Conservation (phyloP, 805 yeast genomes). For the Pichia cabralensis region DNA sequence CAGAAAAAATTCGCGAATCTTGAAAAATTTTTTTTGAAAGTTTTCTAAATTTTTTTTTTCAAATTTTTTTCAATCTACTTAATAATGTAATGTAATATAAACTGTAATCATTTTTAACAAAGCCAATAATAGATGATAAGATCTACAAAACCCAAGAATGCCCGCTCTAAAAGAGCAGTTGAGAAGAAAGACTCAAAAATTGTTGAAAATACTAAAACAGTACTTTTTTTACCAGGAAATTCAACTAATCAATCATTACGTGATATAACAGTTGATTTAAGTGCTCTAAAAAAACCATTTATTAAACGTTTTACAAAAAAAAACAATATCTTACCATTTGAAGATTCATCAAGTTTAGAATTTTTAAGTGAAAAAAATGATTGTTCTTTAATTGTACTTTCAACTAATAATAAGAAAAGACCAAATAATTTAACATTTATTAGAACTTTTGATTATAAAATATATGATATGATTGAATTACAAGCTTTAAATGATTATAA, state of each 20-base stretch:
- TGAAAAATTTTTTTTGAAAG: neutral
- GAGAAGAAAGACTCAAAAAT: slow-evolving; percentile 83
- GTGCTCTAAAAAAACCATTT: slow-evolving; percentile 86
- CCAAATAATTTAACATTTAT: slow-evolving; percentile 83
- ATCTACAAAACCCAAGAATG: slow-evolving; percentile 78
- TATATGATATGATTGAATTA: slow-evolving; percentile 91
- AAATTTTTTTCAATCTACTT: no score
- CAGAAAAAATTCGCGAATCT: no score
- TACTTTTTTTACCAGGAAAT: slow-evolving; percentile 85
- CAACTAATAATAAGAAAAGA: slow-evolving; percentile 80
- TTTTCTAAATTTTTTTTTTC: no score
- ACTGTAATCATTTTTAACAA: neutral
- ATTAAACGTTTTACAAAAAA: slow-evolving; percentile 80
- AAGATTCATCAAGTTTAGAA: slow-evolving; percentile 75
- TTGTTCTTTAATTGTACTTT: slow-evolving; percentile 69
- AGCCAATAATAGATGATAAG: slow-evolving; percentile 25
- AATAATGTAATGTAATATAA: no score
- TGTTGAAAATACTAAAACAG: slow-evolving; percentile 82
- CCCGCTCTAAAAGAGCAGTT: slow-evolving; percentile 89
- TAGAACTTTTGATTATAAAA: slow-evolving; percentile 81
- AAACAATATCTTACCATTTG: slow-evolving; percentile 88
- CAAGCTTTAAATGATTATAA: slow-evolving; percentile 60
- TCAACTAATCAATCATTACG: slow-evolving; percentile 71
- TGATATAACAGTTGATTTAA: slow-evolving; percentile 80
- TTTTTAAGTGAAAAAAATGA: slow-evolving; percentile 95